Percentiles rank a stretch among this genome's conserved stretches.
These are phyloP conservation scores for Wallacemonas sp. DNA, from an alignment of 208 protist genomes.

Conservation along the genomic window DNA sequence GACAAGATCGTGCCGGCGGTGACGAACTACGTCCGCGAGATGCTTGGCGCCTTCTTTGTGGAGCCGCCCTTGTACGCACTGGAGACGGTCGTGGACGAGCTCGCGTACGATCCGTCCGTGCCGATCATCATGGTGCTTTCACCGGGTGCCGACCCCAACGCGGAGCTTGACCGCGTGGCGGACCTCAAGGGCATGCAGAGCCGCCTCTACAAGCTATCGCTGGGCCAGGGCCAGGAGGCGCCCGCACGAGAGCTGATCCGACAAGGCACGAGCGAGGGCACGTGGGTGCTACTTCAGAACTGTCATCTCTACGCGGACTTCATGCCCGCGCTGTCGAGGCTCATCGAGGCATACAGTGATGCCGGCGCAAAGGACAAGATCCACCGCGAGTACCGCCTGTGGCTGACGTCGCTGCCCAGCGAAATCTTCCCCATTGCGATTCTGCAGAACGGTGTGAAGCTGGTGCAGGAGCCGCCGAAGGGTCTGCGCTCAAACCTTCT, in stretches of 20 bases:
- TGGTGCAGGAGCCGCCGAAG: constrained; percentile 98
- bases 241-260: constrained; percentile 91
- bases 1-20: constrained; percentile 96
- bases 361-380: constrained; percentile 86
- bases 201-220: constrained; percentile 91
- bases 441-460: constrained; percentile 97
- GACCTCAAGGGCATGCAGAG: constrained; percentile 86
- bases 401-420: constrained; percentile 97
- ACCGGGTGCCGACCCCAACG: constrained; percentile 96
- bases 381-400: constrained; percentile 96
- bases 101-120: constrained; percentile 83
- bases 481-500: constrained; percentile 96
- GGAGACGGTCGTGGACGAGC: constrained; percentile 84
- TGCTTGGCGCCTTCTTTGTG: constrained; percentile 82
- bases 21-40: constrained; percentile 85
- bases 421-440: constrained; percentile 97
- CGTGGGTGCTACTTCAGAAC: constrained; percentile 97
- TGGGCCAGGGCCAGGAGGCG: constrained; percentile 95
- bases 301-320: constrained; percentile 95
- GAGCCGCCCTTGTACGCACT: constrained; percentile 95
- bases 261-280: constrained; percentile 77
- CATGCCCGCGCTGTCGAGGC: constrained; percentile 91
- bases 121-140: constrained; percentile 98
- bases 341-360: constrained; percentile 93
- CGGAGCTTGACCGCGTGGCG: constrained; percentile 94